phyloP scores from a whole-genome alignment of 2,329 filamentous ascomycete species.

The Venturia asperata region DNA sequence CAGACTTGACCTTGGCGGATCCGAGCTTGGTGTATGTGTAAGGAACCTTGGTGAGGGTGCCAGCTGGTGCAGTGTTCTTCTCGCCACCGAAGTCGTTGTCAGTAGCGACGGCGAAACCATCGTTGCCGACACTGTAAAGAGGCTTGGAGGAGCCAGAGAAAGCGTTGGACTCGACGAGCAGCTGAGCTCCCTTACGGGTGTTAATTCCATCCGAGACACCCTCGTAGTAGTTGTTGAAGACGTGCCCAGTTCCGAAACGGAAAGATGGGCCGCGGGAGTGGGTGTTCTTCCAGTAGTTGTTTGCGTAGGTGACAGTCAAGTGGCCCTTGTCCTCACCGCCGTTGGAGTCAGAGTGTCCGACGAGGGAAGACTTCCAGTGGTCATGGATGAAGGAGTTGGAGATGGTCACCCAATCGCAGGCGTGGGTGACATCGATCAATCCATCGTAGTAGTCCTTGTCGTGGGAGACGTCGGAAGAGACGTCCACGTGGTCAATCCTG shows the following conservation, averaged over 20 bases:
- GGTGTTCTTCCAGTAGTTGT: constrained; percentile 60
- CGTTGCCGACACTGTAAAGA: constrained; percentile 29
- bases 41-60: constrained; percentile 1
- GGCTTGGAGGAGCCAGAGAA: constrained; percentile 31
- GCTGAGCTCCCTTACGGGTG: constrained; percentile 37
- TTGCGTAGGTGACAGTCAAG: constrained; percentile 57
- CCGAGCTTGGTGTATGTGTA: constrained; percentile 10
- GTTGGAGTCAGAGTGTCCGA: constrained; percentile 56
- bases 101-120: constrained; percentile 32
- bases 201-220: constrained; percentile 35
- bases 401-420: constrained; percentile 47
- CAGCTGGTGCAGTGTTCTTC: not conserved
- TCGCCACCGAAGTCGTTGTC: constrained; percentile 36
- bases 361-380: constrained; percentile 55
- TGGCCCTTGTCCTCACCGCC: constrained; percentile 45
- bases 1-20: not conserved
- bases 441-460: constrained; percentile 67
- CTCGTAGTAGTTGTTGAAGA: constrained; percentile 49
- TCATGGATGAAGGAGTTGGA: constrained; percentile 48
- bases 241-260: constrained; percentile 60
- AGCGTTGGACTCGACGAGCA: constrained; percentile 38
- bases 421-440: constrained; percentile 58
- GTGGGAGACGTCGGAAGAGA: constrained; percentile 51
- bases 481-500: constrained; percentile 62
- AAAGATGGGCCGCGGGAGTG: constrained; percentile 57